Evolutionary conservation across 257 asterid genomes (phyloP), one percentile per base, ranked within the genome.

Genomic region (Jacaranda copaia): DNA sequence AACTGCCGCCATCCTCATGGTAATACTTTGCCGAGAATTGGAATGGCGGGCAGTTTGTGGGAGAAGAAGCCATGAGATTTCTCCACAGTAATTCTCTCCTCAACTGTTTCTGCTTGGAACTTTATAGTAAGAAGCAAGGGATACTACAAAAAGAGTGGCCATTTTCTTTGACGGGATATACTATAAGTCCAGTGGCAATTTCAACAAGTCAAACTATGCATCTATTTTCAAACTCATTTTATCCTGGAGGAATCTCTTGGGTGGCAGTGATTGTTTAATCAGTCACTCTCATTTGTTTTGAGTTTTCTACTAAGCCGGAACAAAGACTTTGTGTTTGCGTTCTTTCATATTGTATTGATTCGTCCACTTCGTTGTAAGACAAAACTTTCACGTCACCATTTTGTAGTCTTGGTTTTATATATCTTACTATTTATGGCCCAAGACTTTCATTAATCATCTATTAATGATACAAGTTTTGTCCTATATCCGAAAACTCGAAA

Each of bases 11-110:
- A 38, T 76, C 84, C 6, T 52, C 71, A 70, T 66, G 81, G 51
- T 87, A 94, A 70, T 92, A 94, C 77, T 90, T 85, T 0, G 90
- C 88, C 11, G 98, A 86, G 77, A 90, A 94, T 0, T 71, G 80
- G 60, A 92, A 94, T 14, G 98, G 98, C 39, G 97, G 93, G 64
- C 97, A 93, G 43, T 3, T 77, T 45, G 76, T 61, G 58, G 57
- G 77, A 42, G 85, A 75, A 13, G 88, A 83, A 43, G 93, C 95
- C 97, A 90, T 92, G 9, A 51, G 48, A 77, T 4, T 74, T 19
- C 73, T 32, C 43, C 25, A 8, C 5, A 2, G 63, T 25, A 61
- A n/a, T 40, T 55, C n/a, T 16, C 5, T 36, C 52, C 73, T 64
- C 51, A 46, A 15, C 68, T 53, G 35, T 39, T 61, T 59, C 56